phyloP scores from a whole-genome alignment of 1,284 basidiomycete species.

The Erythrobasidium hasegawianum region DNA sequence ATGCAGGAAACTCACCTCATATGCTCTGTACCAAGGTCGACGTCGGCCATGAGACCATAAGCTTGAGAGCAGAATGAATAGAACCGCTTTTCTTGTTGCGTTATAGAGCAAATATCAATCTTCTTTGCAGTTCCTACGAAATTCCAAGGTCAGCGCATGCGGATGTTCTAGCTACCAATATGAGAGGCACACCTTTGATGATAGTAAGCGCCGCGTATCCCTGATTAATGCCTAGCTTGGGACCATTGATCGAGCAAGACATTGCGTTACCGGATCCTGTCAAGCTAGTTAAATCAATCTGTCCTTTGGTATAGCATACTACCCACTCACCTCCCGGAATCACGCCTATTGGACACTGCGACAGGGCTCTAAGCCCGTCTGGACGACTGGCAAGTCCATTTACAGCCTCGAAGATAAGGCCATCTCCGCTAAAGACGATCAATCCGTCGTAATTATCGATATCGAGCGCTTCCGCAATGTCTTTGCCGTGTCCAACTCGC shows the following conservation, averaged over 20 bases:
- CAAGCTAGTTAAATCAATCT: slow-evolving; percentile 48
- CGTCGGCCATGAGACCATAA: slow-evolving; percentile 84
- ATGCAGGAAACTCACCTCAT: slow-evolving; percentile 33
- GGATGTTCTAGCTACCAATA: too few species aligned
- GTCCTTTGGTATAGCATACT: neutral
- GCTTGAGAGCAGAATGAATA: slow-evolving; percentile 86
- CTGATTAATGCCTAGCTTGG: slow-evolving; percentile 66
- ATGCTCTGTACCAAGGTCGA: slow-evolving; percentile 60
- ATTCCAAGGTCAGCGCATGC: neutral
- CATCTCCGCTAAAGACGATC: slow-evolving; percentile 83
- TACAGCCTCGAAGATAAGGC: slow-evolving; percentile 81
- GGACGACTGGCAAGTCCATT: slow-evolving; percentile 79
- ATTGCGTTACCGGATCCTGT: slow-evolving; percentile 52
- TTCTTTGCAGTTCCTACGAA: slow-evolving; percentile 63
- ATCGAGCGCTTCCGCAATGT: slow-evolving; percentile 62
- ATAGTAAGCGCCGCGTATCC: slow-evolving; percentile 72
- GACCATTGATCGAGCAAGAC: slow-evolving; percentile 50
- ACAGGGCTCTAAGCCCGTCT: slow-evolving; percentile 66
- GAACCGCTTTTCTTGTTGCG: slow-evolving; percentile 62
- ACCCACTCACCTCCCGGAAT: slow-evolving; percentile 69
- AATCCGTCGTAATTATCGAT: slow-evolving; percentile 68
- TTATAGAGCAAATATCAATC: slow-evolving; percentile 76
- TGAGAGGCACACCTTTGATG: slow-evolving; percentile 68
- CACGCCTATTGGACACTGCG: slow-evolving; percentile 67
- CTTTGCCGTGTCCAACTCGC: slow-evolving; percentile 66